phyloP scores from a whole-genome alignment of 202 grass and related monocot species.

The Elaeis oleifera region DNA sequence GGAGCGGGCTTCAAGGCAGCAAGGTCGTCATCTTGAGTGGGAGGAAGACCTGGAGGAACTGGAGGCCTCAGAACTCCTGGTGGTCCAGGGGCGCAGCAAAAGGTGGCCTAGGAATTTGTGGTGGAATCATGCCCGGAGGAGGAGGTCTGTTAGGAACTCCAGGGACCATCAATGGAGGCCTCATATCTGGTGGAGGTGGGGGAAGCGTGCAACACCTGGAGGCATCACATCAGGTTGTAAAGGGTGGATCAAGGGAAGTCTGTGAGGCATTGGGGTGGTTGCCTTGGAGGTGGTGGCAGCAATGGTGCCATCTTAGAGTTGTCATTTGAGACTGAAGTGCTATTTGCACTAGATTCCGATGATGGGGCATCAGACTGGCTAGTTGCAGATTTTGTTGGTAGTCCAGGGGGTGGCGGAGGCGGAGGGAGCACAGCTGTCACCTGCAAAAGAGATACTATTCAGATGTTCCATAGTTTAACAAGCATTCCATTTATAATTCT shows the following conservation, averaged over 20 bases:
- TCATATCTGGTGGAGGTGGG: constrained; percentile 57
- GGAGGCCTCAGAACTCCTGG: constrained; percentile 47
- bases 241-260: constrained; percentile 34
- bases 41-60: constrained; percentile 36
- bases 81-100: constrained; percentile 64
- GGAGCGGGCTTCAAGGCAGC: constrained; percentile 43
- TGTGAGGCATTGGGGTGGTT: constrained; percentile 44
- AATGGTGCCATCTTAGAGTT: constrained; percentile 33
- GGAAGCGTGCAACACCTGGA: constrained; percentile 57
- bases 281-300: constrained; percentile 43
- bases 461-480: no score
- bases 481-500: no score
- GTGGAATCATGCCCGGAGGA: constrained; percentile 57
- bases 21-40: constrained; percentile 45
- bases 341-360: constrained; percentile 26
- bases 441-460: constrained; percentile 30
- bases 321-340: constrained; percentile 30
- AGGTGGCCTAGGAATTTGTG: constrained; percentile 50
- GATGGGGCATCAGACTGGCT: constrained; percentile 21
- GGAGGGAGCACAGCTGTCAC: constrained; percentile 39
- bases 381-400: constrained; percentile 45
- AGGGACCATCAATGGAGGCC: constrained; percentile 49
- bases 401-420: constrained; percentile 57
- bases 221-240: constrained; percentile 56
- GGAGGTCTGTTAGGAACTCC: constrained; percentile 40